A percentile compares a stretch with the other conserved stretches of the same genome.
phyloP scores from a whole-genome alignment of 306 rosid genomes.

The Dryas drummondii region DNA sequence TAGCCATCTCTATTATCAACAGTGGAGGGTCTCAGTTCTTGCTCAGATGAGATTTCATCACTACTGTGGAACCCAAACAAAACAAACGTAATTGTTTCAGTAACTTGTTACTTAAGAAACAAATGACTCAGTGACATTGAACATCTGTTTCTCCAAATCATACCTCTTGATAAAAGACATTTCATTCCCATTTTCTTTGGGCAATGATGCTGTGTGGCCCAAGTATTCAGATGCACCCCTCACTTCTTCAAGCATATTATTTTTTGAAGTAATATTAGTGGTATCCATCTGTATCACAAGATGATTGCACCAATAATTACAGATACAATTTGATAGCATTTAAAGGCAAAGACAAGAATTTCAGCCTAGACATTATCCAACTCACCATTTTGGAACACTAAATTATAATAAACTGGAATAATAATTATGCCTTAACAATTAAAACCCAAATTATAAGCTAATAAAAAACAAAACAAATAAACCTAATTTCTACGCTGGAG shows the following conservation, averaged over 20 bases:
- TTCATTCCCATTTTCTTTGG: no score
- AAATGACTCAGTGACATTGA: background rate
- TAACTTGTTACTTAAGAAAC: constrained; percentile 7
- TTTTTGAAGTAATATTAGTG: constrained; percentile 25
- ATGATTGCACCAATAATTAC: background rate
- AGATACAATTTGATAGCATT: background rate
- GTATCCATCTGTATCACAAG: constrained; percentile 43
- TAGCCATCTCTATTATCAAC: constrained; percentile 22
- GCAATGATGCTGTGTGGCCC: no score
- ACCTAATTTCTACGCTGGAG: background rate
- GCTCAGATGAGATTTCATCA: constrained; percentile 28
- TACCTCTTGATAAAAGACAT: constrained; percentile 38
- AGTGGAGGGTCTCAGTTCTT: constrained; percentile 20
- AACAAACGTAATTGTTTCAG: background rate
- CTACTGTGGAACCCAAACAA: constrained; percentile 33
- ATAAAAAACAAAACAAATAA: no score
- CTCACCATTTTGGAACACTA: background rate
- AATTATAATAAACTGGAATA: no score
- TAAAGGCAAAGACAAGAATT: background rate
- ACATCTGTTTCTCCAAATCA: background rate
- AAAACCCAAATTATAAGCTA: background rate
- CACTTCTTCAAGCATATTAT: constrained; percentile 23
- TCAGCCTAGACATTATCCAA: background rate
- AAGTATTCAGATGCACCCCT: constrained; percentile 3
- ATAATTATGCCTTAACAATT: background rate